Evolutionary conservation across 257 asterid genomes (phyloP).

Genomic region (Solanum phureja): DNA sequence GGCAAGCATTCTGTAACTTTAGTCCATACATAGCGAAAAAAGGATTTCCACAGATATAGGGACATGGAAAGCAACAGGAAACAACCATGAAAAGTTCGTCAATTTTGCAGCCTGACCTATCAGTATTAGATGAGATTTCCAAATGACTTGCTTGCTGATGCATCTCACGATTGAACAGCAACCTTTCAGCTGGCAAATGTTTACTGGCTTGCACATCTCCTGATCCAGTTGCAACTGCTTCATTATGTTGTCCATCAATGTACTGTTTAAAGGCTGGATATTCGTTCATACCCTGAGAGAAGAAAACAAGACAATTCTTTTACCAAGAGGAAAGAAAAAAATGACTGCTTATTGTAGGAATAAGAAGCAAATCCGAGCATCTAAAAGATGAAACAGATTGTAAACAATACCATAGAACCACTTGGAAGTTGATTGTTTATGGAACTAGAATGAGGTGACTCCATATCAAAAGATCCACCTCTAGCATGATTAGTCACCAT

Average conservation of each 20-base stretch:
- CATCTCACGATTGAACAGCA: conserved; percentile 27
- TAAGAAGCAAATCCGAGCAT: background rate
- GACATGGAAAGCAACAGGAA: background rate
- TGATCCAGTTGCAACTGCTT: conserved; percentile 25
- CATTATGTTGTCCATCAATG: conserved; percentile 34
- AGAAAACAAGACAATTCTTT: background rate
- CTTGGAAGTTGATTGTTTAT: conserved; percentile 37
- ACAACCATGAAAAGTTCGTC: background rate
- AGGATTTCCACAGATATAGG: background rate
- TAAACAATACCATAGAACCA: conserved; percentile 46
- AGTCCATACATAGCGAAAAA: background rate
- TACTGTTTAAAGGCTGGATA: conserved; percentile 32
- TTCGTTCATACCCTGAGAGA: conserved; percentile 39
- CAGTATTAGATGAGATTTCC: conserved; percentile 26
- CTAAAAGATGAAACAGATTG: background rate
- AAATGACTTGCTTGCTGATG: conserved; percentile 16
- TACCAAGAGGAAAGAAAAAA: conserved; percentile 1
- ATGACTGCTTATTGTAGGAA: background rate
- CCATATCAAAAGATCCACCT: conserved; percentile 35
- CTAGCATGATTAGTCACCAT: conserved; percentile 48
- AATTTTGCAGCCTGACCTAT: conserved; percentile 38
- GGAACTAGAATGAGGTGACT: conserved; percentile 30
- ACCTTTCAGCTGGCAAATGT: conserved; percentile 20
- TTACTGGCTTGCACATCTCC: conserved; percentile 43
- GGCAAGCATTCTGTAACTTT: background rate